Conservation (phyloP, 106 monocot species). For the Phalaenopsis aphrodite region DNA sequence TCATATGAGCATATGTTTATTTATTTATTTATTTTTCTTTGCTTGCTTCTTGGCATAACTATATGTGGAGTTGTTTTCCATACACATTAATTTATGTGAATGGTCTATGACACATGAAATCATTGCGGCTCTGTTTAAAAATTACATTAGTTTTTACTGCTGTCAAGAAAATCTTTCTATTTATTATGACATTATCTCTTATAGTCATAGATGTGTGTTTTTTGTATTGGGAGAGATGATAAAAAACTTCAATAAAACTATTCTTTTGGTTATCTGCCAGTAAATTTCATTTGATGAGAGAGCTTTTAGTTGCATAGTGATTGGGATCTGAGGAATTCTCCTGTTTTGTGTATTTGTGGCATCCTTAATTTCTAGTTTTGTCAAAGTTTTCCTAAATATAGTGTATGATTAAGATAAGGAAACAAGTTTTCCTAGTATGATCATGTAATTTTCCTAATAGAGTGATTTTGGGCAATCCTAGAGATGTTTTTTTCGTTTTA, state of each 20-base stretch:
- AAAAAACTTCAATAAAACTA: neutral
- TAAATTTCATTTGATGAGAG: neutral
- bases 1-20: neutral
- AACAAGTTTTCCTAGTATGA: neutral
- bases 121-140: neutral
- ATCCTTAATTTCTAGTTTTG: conserved; percentile 2
- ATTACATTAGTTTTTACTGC: neutral
- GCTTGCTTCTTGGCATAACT: too few relatives aligned
- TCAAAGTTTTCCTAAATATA: neutral
- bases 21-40: neutral
- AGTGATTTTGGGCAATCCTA: neutral
- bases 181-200: neutral
- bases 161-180: neutral
- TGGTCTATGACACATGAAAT: neutral
- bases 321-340: neutral
- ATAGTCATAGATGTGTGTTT: neutral
- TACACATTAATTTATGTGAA: neutral
- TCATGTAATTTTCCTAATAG: neutral
- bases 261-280: neutral
- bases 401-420: neutral
- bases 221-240: neutral
- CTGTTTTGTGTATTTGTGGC: neutral
- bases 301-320: neutral
- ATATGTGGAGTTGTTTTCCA: too few relatives aligned
- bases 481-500: neutral